These are phyloP conservation scores for Aegilops sharonensis DNA, from an alignment of 176 grass and related monocot genomes.

Conservation along the genomic window DNA sequence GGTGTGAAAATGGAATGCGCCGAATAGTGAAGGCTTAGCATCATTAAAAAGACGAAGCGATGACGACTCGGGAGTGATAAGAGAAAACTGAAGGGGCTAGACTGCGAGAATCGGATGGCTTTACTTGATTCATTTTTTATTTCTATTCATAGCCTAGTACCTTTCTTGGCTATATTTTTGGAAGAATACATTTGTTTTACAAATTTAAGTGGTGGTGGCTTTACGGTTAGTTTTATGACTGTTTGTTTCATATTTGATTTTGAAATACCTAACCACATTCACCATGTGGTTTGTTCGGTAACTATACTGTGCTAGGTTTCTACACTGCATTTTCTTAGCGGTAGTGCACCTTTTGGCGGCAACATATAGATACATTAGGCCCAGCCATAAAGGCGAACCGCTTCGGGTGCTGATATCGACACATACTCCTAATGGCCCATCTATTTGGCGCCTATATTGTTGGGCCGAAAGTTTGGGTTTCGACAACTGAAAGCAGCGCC, in stretches of 20 bases:
- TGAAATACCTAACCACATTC: background rate
- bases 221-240: no score
- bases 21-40: background rate
- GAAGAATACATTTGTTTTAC: background rate
- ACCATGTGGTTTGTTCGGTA: background rate
- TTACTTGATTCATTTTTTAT: background rate
- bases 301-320: background rate
- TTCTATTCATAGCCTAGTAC: background rate
- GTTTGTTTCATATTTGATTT: background rate
- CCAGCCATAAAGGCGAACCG: no score
- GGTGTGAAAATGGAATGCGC: constrained; percentile 26
- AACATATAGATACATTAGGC: background rate
- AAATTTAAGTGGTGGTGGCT: background rate
- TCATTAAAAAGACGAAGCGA: background rate
- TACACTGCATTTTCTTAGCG: background rate
- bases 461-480: background rate
- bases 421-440: background rate
- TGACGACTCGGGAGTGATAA: background rate
- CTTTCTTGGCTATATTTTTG: background rate
- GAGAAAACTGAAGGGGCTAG: background rate
- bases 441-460: background rate
- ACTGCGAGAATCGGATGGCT: background rate
- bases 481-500: background rate
- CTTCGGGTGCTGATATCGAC: no score
- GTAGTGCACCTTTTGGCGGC: background rate